Percentiles rank a stretch among this genome's conserved stretches.
These are phyloP conservation scores for Jasminum sambac DNA, from an alignment of 257 asterid genomes.

Conservation along the genomic window DNA sequence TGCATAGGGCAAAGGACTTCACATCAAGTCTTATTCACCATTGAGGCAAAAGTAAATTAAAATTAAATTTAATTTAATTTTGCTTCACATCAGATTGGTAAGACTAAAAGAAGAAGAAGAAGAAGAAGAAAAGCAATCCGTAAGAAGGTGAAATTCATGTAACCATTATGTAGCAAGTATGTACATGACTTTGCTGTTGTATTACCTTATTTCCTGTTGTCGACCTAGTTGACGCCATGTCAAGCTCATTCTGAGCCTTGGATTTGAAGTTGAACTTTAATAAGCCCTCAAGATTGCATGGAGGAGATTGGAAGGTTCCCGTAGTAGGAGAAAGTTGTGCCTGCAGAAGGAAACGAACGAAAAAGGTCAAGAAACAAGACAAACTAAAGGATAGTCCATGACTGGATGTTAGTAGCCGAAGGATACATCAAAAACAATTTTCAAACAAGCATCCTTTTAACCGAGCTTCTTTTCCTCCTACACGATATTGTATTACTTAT, in stretches of 20 bases:
- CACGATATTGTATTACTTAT: not conserved
- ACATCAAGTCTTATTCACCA: too few species aligned
- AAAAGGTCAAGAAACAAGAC: not conserved
- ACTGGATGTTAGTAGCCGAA: not conserved
- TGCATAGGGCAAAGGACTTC: constrained; percentile 17
- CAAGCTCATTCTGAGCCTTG: constrained; percentile 17
- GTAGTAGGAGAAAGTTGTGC: constrained; percentile 70
- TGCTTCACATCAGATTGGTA: not conserved
- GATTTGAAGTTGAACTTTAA: constrained; percentile 22
- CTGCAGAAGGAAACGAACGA: constrained; percentile 16
- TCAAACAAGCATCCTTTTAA: not conserved
- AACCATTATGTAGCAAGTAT: not conserved
- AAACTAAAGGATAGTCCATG: not conserved
- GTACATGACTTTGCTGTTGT: not conserved
- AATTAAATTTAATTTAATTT: not conserved
- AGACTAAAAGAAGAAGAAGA: not conserved
- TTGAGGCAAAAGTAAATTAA: too few species aligned
- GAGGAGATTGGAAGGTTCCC: constrained; percentile 49
- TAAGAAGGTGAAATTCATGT: not conserved
- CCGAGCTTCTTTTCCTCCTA: not conserved
- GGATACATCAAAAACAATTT: not conserved
- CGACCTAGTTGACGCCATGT: not conserved
- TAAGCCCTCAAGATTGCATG: constrained; percentile 29
- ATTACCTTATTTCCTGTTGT: constrained; percentile 30
- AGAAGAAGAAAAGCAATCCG: not conserved